These are phyloP conservation scores for Cystofilobasidium bisporidii DNA, from an alignment of 768 basidiomycete species.

Conservation along the genomic window DNA sequence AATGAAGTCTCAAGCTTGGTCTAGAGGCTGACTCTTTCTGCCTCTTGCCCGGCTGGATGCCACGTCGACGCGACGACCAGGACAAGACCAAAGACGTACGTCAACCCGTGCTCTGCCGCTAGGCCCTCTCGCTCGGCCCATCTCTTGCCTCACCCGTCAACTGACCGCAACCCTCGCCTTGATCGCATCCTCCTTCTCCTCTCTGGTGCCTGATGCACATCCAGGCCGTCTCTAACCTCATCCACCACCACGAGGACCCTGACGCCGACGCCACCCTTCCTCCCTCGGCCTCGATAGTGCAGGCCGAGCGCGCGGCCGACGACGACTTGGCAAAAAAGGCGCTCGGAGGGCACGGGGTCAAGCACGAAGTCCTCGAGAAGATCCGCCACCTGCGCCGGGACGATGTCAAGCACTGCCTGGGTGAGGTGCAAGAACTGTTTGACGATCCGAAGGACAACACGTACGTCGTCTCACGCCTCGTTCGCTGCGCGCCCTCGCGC, in stretches of 20 bases:
- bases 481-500: too few relatives aligned
- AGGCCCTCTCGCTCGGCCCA: too few relatives aligned
- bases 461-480: constrained; percentile 33
- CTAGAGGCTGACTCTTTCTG: too few relatives aligned
- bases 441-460: constrained; percentile 32
- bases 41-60: too few relatives aligned
- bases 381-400: constrained; percentile 29
- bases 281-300: constrained; percentile 9
- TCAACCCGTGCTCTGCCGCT: too few relatives aligned
- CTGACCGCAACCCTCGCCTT: too few relatives aligned
- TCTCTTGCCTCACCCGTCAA: too few relatives aligned
- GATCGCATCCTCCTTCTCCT: too few relatives aligned
- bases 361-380: constrained; percentile 20
- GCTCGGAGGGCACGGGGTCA: not conserved
- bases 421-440: constrained; percentile 35
- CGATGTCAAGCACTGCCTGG: constrained; percentile 36
- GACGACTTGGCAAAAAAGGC: constrained; percentile 4
- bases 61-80: too few relatives aligned
- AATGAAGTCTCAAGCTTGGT: too few relatives aligned
- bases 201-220: too few relatives aligned
- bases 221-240: constrained; percentile 5
- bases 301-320: not conserved
- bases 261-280: constrained; percentile 10
- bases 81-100: too few relatives aligned
- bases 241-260: not conserved